Base-by-base conservation (phyloP, 1,284 basidiomycete species). In the Afroboletus lepidellus region DNA sequence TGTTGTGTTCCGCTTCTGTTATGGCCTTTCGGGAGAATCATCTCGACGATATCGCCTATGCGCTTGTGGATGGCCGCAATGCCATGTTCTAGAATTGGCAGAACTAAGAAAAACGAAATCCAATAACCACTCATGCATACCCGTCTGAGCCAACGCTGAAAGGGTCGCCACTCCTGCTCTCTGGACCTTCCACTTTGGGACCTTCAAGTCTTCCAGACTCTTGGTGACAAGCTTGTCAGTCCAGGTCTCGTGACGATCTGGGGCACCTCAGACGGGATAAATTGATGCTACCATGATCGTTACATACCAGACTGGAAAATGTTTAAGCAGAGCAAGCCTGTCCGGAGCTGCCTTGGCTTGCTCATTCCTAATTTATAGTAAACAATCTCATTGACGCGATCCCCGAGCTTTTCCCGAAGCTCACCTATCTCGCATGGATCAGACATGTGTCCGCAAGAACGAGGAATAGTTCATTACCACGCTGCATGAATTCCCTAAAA, bases 121-220 rank as follows among this genome's bases (percentile, higher is more conserved):
- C n/a, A n/a, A n/a, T n/a, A n/a, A n/a, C n/a, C n/a, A n/a, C n/a
- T 8, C 12, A 32, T 8, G 2, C 50, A 23, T 46, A 62, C 62
- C 30, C 0, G 65, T 67, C 34, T 53, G 60, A 33, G 57, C 50
- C 44, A 67, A 50, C 1, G 61, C 59, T 33, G 50, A 67, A 16
- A 64, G 54, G 12, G 66, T 58, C 8, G 48, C 53, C 38, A 67
- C 57, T 3, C 65, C 62, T 11, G 46, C 57, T 33, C 64, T 64
- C 21, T 67, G 65, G 16, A 5, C 23, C 23, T 53, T 57, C 62
- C 63, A 67, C n/a, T 0, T 25, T 3, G 20, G 5, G 1, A 25
- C 16, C 18, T 2, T 11, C 11, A 67, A 18, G 38, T 48, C 21
- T 8, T 25, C 5, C 39, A 64, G 21, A 46, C 65, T 53, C 6